Evolutionary conservation across 352 stramenopile species (phyloP).

Genomic region (Bremia lactucae): DNA sequence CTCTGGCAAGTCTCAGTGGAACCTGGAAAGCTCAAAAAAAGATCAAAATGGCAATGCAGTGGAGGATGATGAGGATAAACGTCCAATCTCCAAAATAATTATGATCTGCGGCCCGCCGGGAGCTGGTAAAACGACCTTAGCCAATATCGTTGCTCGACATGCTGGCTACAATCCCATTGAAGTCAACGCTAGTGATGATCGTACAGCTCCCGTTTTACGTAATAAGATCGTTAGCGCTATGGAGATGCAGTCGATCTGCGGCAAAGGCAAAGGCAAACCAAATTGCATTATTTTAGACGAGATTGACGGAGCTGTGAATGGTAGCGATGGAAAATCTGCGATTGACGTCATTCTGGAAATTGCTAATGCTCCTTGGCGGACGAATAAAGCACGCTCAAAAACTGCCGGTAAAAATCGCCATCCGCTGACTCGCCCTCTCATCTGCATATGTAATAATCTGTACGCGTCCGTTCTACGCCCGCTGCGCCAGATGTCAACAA

Average conservation of each 20-base stretch:
- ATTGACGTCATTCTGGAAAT: slow-evolving; percentile 91
- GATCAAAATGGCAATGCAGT: slow-evolving; percentile 1
- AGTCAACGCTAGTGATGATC: slow-evolving; percentile 97
- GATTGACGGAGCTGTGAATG: slow-evolving; percentile 92
- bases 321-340: slow-evolving; percentile 69
- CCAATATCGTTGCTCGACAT: slow-evolving; percentile 91
- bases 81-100: slow-evolving; percentile 83
- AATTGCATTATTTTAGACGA: slow-evolving; percentile 98
- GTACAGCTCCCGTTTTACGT: slow-evolving; percentile 84
- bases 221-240: slow-evolving; percentile 89
- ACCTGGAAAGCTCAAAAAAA: neutral
- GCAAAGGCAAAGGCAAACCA: slow-evolving; percentile 80
- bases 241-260: slow-evolving; percentile 87
- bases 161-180: slow-evolving; percentile 96
- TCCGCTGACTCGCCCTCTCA: slow-evolving; percentile 88
- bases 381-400: slow-evolving; percentile 32
- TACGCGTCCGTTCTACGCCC: slow-evolving; percentile 91
- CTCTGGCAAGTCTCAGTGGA: slow-evolving; percentile 10
- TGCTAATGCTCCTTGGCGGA: slow-evolving; percentile 69
- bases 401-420: slow-evolving; percentile 33
- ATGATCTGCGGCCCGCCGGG: slow-evolving; percentile 91
- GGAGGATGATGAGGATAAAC: slow-evolving; percentile 41
- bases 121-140: slow-evolving; percentile 94
- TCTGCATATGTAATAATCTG: slow-evolving; percentile 99
- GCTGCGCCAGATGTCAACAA: slow-evolving; percentile 88